These are phyloP conservation scores for Ustilago crameri DNA, from an alignment of 1,284 basidiomycete species.

Conservation along the genomic window DNA sequence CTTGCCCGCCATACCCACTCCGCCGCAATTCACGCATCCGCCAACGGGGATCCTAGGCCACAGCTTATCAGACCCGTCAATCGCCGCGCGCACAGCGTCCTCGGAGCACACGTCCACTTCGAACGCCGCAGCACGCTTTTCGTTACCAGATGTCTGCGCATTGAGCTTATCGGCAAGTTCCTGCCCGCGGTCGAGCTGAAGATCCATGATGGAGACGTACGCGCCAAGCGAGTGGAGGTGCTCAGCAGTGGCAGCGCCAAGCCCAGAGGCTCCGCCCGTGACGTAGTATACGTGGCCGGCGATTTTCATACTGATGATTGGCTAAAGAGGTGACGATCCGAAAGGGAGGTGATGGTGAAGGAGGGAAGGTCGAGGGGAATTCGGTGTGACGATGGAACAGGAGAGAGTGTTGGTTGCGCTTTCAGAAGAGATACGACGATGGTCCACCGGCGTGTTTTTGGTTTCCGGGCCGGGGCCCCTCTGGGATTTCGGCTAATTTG, in stretches of 20 bases:
- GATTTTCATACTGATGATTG: constrained; percentile 53
- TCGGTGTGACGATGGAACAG: too few species aligned
- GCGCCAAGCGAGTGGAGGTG: constrained; percentile 55
- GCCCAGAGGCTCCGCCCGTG: constrained; percentile 63
- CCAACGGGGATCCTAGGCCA: constrained; percentile 58
- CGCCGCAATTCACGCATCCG: constrained; percentile 68
- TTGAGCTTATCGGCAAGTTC: constrained; percentile 41
- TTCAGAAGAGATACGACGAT: too few species aligned
- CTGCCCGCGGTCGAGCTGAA: constrained; percentile 42
- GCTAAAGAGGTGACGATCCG: neutral
- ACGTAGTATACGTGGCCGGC: constrained; percentile 54
- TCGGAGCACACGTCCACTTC: constrained; percentile 64
- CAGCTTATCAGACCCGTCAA: constrained; percentile 44
- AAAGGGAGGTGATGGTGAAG: neutral
- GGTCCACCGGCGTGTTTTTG: neutral
- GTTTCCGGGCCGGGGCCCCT: neutral
- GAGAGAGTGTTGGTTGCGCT: too few species aligned
- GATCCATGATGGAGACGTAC: constrained; percentile 60
- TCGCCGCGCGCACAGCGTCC: constrained; percentile 54
- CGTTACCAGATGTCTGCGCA: neutral
- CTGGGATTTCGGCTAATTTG: too few species aligned
- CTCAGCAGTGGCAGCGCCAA: constrained; percentile 61
- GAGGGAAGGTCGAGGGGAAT: neutral
- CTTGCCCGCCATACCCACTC: constrained; percentile 68
- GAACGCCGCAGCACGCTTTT: constrained; percentile 44